Percentiles rank a stretch among this genome's conserved stretches.
Conservation (phyloP, 768 basidiomycete genomes). For the Naganishia randhawae region DNA sequence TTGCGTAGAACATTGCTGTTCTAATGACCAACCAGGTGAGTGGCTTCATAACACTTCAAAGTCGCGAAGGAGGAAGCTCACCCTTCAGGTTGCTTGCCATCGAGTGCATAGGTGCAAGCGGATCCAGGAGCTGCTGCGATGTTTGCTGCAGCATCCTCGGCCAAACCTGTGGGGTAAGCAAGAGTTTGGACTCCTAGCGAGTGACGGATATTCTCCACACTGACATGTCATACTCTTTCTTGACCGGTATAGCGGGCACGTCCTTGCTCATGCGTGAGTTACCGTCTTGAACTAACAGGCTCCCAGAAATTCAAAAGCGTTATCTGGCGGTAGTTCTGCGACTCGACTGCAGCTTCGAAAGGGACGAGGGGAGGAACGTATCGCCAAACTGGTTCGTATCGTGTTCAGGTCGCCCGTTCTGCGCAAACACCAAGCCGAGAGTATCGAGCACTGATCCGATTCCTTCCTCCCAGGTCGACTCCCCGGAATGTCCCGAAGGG, state of each 20-base stretch:
- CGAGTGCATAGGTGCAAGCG: constrained; percentile 54
- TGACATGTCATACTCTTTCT: not conserved
- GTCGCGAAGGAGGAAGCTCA: constrained; percentile 2
- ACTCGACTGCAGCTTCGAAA: constrained; percentile 48
- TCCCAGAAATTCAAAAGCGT: not conserved
- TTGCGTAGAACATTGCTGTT: constrained; percentile 62
- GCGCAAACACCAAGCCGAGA: not conserved
- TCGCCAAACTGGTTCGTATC: constrained; percentile 39
- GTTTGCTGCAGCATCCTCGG: constrained; percentile 86
- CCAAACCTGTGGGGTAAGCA: constrained; percentile 67
- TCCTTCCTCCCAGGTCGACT: constrained; percentile 33
- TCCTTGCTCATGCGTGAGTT: constrained; percentile 49
- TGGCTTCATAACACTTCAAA: constrained; percentile 59
- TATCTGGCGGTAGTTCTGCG: constrained; percentile 38
- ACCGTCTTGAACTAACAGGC: not conserved
- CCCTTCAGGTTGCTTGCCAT: not conserved
- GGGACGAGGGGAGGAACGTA: constrained; percentile 49
- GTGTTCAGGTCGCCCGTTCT: not conserved
- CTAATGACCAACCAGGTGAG: constrained; percentile 84
- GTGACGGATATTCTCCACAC: not conserved
- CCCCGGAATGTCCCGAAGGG: constrained; percentile 48
- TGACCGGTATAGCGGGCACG: constrained; percentile 34
- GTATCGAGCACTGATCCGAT: not conserved
- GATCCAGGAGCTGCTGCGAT: constrained; percentile 67
- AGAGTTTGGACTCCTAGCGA: not conserved